These are phyloP conservation scores for Gilbertella persicaria DNA, from an alignment of 371 early-diverging fungal species.

Conservation along the genomic window DNA sequence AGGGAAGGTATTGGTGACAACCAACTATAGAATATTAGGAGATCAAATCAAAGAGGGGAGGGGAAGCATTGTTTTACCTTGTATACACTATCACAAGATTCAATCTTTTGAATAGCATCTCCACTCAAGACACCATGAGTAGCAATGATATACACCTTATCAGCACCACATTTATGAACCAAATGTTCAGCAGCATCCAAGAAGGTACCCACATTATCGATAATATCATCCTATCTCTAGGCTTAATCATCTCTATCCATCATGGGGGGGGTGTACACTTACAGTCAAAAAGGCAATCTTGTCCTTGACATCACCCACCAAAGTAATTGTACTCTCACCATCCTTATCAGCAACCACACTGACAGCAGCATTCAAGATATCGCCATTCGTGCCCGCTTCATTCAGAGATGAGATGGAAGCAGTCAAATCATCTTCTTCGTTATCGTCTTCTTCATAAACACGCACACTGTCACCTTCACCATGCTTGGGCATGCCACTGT, in stretches of 20 bases:
- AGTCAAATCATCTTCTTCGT: slow-evolving; percentile 27
- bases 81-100: slow-evolving; percentile 82
- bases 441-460: slow-evolving; percentile 29
- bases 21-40: slow-evolving; percentile 49
- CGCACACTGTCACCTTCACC: slow-evolving; percentile 41
- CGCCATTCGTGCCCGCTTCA: slow-evolving; percentile 41
- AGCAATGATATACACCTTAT: slow-evolving; percentile 87
- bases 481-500: slow-evolving; percentile 52
- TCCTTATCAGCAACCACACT: slow-evolving; percentile 53
- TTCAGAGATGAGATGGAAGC: slow-evolving; percentile 51
- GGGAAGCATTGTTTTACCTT: slow-evolving; percentile 53
- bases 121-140: slow-evolving; percentile 94
- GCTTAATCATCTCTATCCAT: neutral
- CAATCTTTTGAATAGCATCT: slow-evolving; percentile 81
- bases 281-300: slow-evolving; percentile 89
- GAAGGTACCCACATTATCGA: slow-evolving; percentile 86
- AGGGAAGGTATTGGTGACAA: slow-evolving; percentile 95
- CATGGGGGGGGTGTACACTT: slow-evolving; percentile 42
- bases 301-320: slow-evolving; percentile 93
- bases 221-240: slow-evolving; percentile 79
- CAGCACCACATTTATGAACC: slow-evolving; percentile 83
- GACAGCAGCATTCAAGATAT: slow-evolving; percentile 52
- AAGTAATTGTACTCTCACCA: slow-evolving; percentile 65
- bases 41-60: neutral
- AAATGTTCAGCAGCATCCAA: slow-evolving; percentile 90